Evolutionary conservation across 441 rosid species (phyloP).

Genomic region (Viola pubescens): DNA sequence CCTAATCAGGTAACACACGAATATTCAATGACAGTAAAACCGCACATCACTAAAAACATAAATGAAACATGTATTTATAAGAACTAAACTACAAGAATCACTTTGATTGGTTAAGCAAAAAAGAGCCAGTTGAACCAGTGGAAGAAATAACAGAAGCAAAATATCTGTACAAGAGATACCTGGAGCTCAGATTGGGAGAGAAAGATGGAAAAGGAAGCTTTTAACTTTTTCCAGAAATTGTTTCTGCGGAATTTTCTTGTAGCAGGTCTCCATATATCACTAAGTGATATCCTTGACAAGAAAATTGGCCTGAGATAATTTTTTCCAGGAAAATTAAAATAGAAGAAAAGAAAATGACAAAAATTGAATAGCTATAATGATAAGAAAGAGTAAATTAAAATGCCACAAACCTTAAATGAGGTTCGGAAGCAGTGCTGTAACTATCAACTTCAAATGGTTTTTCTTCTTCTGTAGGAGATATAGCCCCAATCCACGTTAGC

Average conservation of each 20-base stretch:
- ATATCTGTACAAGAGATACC: constrained; percentile 37
- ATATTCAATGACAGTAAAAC: constrained; percentile 17
- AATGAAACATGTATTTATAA: constrained; percentile 8
- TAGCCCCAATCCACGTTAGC: constrained; percentile 65
- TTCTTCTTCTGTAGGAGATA: constrained; percentile 55
- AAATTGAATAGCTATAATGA: not conserved
- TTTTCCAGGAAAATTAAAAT: not conserved
- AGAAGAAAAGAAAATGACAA: not conserved
- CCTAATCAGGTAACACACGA: constrained; percentile 40
- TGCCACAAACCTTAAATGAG: constrained; percentile 60
- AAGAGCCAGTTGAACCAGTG: constrained; percentile 9
- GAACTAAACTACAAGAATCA: not conserved
- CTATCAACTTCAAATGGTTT: constrained; percentile 44
- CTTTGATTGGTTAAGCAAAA: not conserved
- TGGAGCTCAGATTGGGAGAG: constrained; percentile 73
- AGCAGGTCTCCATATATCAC: constrained; percentile 95
- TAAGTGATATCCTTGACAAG: constrained; percentile 86
- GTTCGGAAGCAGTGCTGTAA: constrained; percentile 51
- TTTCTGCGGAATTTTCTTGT: constrained; percentile 56
- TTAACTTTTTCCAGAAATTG: constrained; percentile 69
- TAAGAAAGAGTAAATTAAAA: constrained; percentile 15
- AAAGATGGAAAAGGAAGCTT: constrained; percentile 76
- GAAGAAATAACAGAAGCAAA: constrained; percentile 4
- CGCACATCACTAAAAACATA: constrained; percentile 8
- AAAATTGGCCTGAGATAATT: constrained; percentile 56